Evolutionary conservation across 2,329 filamentous ascomycete species (phyloP), one percentile per base, ranked within the genome.

Genomic region (Cladosporium sp.): DNA sequence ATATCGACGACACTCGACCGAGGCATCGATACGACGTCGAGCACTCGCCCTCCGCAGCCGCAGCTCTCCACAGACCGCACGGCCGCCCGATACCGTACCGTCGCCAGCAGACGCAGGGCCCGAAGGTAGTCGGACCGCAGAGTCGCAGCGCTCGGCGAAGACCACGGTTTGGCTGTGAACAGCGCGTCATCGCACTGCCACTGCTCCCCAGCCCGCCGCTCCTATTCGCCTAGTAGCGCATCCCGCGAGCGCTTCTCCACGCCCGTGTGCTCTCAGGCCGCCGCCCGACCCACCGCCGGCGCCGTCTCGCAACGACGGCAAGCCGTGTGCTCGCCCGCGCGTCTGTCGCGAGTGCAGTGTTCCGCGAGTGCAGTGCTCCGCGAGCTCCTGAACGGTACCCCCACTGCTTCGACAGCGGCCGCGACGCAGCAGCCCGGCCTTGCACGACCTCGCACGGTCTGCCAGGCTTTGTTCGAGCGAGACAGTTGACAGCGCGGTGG

Each of bases 401-500:
- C 9, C 38, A 41, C 32, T 14, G 11, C 43, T 31, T n/a, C 34
- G 14, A 13, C 18, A 11, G n/a, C 19, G 18, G 14, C 22, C 9
- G 7, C 11, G 22, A 28, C 22, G 22, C 22, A 7, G 22, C 37
- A 13, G 8, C 16, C 5, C 43, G 13, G 31, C 16, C 34, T 48
- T 32, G 45, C 45, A 48, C 45, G 14, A 42, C 40, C 40, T 38
- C 35, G 35, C 35, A 38, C 35, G 13, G 11, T 31, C 35, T 49
- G 46, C 46, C 46, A 49, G 46, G 37, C 37, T 32, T 49, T 49
- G 46, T 49, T 48, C 11, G 37, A 35, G 35, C 34, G 34, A 50
- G 48, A 50, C 48, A 50, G 48, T 50, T 50, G 48, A 50, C 48
- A 50, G 48, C 32, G 40, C 31, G 48, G 40, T 50, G 46, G 38